Evolutionary conservation across 1,284 basidiomycete genomes (phyloP).

Genomic region (Cryptococcus sp.): DNA sequence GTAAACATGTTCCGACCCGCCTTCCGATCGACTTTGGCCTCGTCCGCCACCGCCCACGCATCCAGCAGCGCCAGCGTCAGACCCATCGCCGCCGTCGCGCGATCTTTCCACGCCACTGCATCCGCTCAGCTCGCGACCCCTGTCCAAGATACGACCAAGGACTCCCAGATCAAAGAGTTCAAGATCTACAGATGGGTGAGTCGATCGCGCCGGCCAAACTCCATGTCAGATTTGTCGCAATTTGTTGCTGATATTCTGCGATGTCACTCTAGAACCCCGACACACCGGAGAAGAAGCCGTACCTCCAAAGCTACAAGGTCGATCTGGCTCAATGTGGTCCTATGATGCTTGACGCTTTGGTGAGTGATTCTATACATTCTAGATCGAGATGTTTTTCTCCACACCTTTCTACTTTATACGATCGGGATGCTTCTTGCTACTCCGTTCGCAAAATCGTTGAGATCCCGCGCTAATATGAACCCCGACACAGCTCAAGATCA

Average conservation of each 20-base stretch:
- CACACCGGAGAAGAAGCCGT: conserved; percentile 87
- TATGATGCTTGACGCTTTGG: conserved; percentile 72
- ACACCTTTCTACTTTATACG: not conserved
- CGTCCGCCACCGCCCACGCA: conserved; percentile 52
- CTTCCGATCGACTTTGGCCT: conserved; percentile 73
- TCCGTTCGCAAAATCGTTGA: conserved; percentile 1
- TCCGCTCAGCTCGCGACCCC: conserved; percentile 31
- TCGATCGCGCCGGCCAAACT: conserved; percentile 14
- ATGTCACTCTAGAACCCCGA: conserved; percentile 76
- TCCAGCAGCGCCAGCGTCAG: too few species aligned
- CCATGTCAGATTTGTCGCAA: not conserved
- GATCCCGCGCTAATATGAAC: not conserved
- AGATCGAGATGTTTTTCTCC: not conserved
- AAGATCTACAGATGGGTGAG: conserved; percentile 94
- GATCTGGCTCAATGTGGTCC: conserved; percentile 95
- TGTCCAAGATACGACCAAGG: conserved; percentile 43
- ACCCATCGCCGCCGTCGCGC: conserved; percentile 16
- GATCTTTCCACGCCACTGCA: conserved; percentile 40
- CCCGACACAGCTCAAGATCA: conserved; percentile 87
- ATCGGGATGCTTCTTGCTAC: not conserved
- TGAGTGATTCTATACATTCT: conserved; percentile 24
- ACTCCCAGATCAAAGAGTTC: conserved; percentile 73
- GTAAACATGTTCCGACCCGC: conserved; percentile 54
- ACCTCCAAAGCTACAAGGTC: conserved; percentile 86
- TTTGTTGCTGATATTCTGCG: not conserved